These are phyloP conservation scores for Otatea glauca DNA, from an alignment of 176 grass and related monocot species.

Conservation along the genomic window DNA sequence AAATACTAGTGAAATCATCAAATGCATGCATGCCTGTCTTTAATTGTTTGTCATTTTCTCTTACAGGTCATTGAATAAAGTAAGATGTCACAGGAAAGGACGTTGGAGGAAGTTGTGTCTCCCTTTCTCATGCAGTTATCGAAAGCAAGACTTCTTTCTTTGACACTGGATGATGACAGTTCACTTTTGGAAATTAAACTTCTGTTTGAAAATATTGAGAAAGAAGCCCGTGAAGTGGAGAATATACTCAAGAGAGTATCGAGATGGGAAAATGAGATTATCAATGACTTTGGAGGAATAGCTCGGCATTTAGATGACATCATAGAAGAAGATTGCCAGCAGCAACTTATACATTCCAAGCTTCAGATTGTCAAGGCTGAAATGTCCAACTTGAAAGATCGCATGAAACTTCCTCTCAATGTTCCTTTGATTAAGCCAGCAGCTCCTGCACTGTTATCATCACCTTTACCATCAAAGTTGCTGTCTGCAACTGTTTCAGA, in stretches of 20 bases:
- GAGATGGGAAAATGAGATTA: slow-evolving; percentile 45
- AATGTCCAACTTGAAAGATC: slow-evolving; percentile 51
- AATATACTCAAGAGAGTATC: slow-evolving; percentile 42
- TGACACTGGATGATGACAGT: neutral
- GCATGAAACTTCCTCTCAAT: slow-evolving; percentile 49
- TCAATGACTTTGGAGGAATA: slow-evolving; percentile 53
- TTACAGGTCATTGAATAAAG: slow-evolving; percentile 3
- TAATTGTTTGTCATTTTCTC: neutral
- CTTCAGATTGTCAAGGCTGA: slow-evolving; percentile 40
- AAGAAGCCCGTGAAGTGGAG: slow-evolving; percentile 28
- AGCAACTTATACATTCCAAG: slow-evolving; percentile 28
- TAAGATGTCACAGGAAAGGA: slow-evolving; percentile 45
- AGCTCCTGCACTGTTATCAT: neutral
- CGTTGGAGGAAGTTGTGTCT: slow-evolving; percentile 43
- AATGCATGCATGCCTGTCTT: too few relatives aligned
- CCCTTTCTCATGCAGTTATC: slow-evolving; percentile 47
- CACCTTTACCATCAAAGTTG: slow-evolving; percentile 6
- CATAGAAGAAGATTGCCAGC: slow-evolving; percentile 47
- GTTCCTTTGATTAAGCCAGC: slow-evolving; percentile 33
- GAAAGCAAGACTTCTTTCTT: slow-evolving; percentile 26
- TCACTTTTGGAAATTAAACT: slow-evolving; percentile 32
- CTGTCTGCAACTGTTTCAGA: slow-evolving; percentile 25
- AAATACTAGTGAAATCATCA: neutral
- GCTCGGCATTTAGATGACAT: slow-evolving; percentile 54
- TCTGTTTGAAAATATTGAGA: slow-evolving; percentile 52